Conservation (phyloP, 225 moss, liverwort and hornwort species). For the Climacium dendroides region DNA sequence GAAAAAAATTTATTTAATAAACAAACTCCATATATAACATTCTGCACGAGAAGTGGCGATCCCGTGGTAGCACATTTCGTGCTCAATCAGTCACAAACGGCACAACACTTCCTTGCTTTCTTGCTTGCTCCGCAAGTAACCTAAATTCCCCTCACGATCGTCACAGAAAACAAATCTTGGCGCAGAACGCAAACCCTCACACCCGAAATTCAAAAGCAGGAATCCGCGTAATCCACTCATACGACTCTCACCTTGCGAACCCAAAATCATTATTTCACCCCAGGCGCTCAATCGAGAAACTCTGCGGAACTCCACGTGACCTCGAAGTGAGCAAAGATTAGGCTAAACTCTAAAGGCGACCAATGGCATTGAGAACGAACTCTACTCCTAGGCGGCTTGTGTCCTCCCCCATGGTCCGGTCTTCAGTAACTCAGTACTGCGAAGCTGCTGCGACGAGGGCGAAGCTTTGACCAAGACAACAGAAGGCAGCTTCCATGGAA, state of each 20-base stretch:
- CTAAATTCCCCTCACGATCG: not conserved
- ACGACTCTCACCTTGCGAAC: not conserved
- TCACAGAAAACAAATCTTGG: not conserved
- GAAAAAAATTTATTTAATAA: not conserved
- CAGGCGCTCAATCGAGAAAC: not conserved
- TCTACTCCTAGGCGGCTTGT: not conserved
- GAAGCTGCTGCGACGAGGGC: not conserved
- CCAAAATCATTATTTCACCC: not conserved
- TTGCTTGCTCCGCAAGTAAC: conserved; percentile 3
- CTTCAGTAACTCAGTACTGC: not conserved
- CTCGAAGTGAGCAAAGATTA: not conserved
- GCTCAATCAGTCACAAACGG: not conserved
- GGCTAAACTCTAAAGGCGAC: not conserved
- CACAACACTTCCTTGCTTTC: not conserved
- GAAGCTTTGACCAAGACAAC: conserved; percentile 1
- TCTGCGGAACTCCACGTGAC: not conserved
- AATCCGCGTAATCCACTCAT: not conserved
- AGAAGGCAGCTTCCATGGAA: not conserved
- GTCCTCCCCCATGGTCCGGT: not conserved
- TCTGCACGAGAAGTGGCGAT: not conserved
- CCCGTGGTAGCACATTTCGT: not conserved
- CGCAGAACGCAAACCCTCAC: not conserved
- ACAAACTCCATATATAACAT: not conserved
- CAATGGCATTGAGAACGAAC: not conserved
- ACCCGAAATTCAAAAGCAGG: not conserved